A percentile compares a stretch with the other conserved stretches of the same genome.
These are phyloP conservation scores for Ilex aquifolium DNA, from an alignment of 257 asterid genomes.

Conservation along the genomic window DNA sequence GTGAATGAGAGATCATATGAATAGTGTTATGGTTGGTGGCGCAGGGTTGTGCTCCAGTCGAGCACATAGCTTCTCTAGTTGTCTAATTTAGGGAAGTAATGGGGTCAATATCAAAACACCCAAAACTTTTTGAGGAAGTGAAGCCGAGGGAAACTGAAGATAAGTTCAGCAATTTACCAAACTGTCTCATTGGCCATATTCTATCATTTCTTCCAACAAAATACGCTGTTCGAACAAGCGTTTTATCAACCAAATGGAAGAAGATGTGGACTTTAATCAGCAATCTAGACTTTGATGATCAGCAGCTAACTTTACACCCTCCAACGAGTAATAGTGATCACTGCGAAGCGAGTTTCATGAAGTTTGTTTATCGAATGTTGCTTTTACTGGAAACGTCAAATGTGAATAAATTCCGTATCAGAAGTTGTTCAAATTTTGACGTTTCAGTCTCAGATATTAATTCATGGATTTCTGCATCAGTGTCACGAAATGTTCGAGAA, in stretches of 20 bases:
- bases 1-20: too few species aligned
- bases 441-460: neutral
- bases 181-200: conserved; percentile 39
- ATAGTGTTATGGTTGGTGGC: too few species aligned
- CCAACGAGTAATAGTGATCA: conserved; percentile 10
- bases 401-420: neutral
- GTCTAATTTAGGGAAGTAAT: too few species aligned
- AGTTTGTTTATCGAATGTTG: conserved; percentile 43
- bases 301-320: too few species aligned
- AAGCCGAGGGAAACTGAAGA: conserved; percentile 17
- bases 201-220: conserved; percentile 46
- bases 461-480: neutral
- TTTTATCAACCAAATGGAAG: conserved; percentile 48
- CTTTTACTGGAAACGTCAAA: neutral
- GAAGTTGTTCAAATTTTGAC: neutral
- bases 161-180: conserved; percentile 41
- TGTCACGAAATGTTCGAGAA: neutral
- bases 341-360: conserved; percentile 27
- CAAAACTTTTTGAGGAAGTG: too few species aligned
- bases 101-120: too few species aligned
- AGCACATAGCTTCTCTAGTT: too few species aligned
- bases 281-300: too few species aligned
- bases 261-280: conserved; percentile 31
- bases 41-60: too few species aligned
- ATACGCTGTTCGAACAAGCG: conserved; percentile 40